These are phyloP conservation scores for Cubamyces sp. DNA, from an alignment of 768 basidiomycete species.

Conservation along the genomic window DNA sequence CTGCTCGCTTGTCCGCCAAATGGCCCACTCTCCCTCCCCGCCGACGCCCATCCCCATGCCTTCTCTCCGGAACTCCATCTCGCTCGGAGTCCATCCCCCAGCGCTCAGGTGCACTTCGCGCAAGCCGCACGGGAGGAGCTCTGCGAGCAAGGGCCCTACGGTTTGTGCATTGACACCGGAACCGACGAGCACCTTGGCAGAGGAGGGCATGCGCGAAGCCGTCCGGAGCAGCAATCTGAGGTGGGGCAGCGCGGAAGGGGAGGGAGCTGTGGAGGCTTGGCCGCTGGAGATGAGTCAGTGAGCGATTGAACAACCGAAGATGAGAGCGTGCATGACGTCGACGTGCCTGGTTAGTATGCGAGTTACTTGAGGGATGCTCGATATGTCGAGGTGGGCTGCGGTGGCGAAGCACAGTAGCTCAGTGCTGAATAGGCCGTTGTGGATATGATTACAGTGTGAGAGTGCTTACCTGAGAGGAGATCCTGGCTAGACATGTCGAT, in stretches of 20 bases:
- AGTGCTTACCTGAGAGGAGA: conserved; percentile 50
- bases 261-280: conserved; percentile 46
- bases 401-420: not conserved
- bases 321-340: not conserved
- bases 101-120: conserved; percentile 78
- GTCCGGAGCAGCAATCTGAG: conserved; percentile 28
- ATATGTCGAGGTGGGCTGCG: conserved; percentile 46
- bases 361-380: conserved; percentile 64
- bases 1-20: conserved; percentile 66
- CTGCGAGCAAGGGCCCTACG: conserved; percentile 50
- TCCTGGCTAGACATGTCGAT: conserved; percentile 69
- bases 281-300: conserved; percentile 46
- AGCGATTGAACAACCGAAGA: not conserved
- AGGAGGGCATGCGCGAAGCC: conserved; percentile 27
- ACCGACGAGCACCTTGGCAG: conserved; percentile 66
- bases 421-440: not conserved
- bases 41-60: conserved; percentile 73
- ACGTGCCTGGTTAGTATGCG: conserved; percentile 77
- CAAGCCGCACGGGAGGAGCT: conserved; percentile 59
- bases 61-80: conserved; percentile 52
- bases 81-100: conserved; percentile 61
- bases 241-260: conserved; percentile 22
- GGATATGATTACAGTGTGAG: not conserved
- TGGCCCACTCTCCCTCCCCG: conserved; percentile 59
- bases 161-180: conserved; percentile 72